These are phyloP conservation scores for Thozetella sp. DNA, from an alignment of 495 filamentous ascomycete genomes.

Conservation along the genomic window DNA sequence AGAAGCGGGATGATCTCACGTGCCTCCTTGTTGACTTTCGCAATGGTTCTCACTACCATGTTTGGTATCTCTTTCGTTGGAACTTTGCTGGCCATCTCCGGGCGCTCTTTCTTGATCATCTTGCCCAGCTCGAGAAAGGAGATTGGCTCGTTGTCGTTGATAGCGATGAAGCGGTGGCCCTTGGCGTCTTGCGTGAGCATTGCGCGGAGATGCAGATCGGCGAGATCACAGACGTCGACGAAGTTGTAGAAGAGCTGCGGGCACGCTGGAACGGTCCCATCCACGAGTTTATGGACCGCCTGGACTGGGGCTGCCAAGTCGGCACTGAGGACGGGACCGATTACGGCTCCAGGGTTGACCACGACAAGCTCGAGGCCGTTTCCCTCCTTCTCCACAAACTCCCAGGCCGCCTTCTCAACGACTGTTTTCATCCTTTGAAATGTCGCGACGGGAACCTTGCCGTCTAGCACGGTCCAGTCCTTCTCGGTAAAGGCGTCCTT, in stretches of 20 bases:
- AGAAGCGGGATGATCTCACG: not conserved
- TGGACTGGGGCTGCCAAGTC: not conserved
- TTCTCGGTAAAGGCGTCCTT: not conserved
- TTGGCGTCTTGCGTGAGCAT: not conserved
- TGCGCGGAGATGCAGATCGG: not conserved
- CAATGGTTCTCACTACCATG: not conserved
- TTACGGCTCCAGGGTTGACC: not conserved
- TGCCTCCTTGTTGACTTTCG: not conserved
- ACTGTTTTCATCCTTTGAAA: not conserved
- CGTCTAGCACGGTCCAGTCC: not conserved
- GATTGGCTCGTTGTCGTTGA: not conserved
- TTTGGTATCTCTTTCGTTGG: not conserved
- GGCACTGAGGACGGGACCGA: not conserved
- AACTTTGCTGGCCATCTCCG: not conserved
- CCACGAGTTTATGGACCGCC: not conserved
- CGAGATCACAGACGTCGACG: not conserved
- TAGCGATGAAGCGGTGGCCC: not conserved
- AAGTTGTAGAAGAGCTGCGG: not conserved
- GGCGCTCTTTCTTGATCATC: not conserved
- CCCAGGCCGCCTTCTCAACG: not conserved
- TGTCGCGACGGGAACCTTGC: not conserved
- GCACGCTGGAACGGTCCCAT: not conserved
- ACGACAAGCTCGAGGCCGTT: not conserved
- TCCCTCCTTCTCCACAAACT: not conserved
- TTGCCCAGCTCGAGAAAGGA: not conserved